Base-by-base conservation (phyloP, 1,284 basidiomycete genomes). In the Tilletia horrida region DNA sequence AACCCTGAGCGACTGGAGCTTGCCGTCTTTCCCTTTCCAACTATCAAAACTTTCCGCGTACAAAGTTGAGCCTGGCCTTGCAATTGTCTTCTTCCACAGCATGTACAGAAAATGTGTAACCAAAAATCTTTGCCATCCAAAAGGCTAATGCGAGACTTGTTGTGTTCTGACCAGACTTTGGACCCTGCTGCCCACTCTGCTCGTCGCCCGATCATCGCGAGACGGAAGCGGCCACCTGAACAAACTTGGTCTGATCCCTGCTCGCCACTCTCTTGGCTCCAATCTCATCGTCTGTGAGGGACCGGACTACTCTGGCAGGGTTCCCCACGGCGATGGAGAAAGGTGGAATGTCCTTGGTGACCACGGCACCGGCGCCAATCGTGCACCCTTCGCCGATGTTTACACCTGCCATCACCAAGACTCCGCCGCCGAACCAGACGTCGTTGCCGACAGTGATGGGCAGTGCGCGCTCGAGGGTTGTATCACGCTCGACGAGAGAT, bases 381-480 rank as follows among this genome's bases (percentile, higher is more conserved):
- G 84, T 84, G 3, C 70, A 72, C 0, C 85, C 85, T 16, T 82
- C 68, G 0, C 85, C 85, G n/a, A 86, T 83, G 1, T 75, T 84
- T 0, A 86, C 84, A 2, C 84, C 84, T 0, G 83, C 81, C 40
- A 83, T 73, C 55, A 86, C 81, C 42, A 82, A 81, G 2, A 77
- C 84, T n/a, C 80, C 81, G 0, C 84, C 85, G 1, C 85, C 84
- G 27, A 84, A 76, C 84, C 84, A 85, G 69, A 80, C 82, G 70
- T 84, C 83, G 57, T 82, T 69, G 2, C 81, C 84, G 55, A 85
- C 83, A 0, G 63, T 69, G 66, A 85, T 83, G 6, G 83, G 80
- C 29, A 61, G 25, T 4, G 65, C 50, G 44, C 23, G 65, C 25
- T 66, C 48, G 0, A 67, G 66, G 1, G 73, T 75, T 42, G 73